These are phyloP conservation scores for Blumeria hordei DNA, from an alignment of 2,329 filamentous ascomycete genomes.

Conservation along the genomic window DNA sequence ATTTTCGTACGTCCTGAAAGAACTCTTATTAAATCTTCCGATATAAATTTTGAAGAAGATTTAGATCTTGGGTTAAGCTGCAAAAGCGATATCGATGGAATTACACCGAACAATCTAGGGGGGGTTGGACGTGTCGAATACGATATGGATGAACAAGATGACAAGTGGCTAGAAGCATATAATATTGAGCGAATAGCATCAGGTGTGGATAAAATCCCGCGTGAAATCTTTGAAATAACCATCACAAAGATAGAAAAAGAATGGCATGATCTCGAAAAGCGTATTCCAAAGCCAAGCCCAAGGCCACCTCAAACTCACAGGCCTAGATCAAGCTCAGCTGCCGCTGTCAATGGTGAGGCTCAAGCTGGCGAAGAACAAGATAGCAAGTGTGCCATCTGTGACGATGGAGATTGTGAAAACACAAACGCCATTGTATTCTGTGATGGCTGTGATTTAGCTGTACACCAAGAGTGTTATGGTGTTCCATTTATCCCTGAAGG, in stretches of 20 bases:
- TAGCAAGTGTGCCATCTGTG: slow-evolving; percentile 91
- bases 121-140: slow-evolving; percentile 75
- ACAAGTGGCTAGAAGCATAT: slow-evolving; percentile 75
- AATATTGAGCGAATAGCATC: slow-evolving; percentile 54
- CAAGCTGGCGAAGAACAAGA: slow-evolving; percentile 80
- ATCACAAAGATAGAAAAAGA: slow-evolving; percentile 99
- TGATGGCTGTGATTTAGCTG: slow-evolving; percentile 88
- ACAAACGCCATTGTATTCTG: slow-evolving; percentile 98
- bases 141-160: slow-evolving; percentile 98
- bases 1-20: slow-evolving; percentile 58
- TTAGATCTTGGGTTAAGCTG: slow-evolving; percentile 20
- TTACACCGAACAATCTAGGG: slow-evolving; percentile 22
- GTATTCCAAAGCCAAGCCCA: slow-evolving; percentile 89
- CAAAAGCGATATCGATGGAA: slow-evolving; percentile 33
- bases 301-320: slow-evolving; percentile 89
- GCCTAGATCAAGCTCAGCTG: slow-evolving; percentile 77
- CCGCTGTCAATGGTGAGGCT: slow-evolving; percentile 83
- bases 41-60: slow-evolving; percentile 35
- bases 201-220: slow-evolving; percentile 61
- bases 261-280: slow-evolving; percentile 87
- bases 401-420: slow-evolving; percentile 98
- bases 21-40: slow-evolving; percentile 39
- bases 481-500: slow-evolving; percentile 97
- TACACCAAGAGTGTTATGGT: slow-evolving; percentile 96
- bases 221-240: slow-evolving; percentile 87